Base-by-base conservation (phyloP, 805 yeast species). In the Starmera dryadoides region DNA sequence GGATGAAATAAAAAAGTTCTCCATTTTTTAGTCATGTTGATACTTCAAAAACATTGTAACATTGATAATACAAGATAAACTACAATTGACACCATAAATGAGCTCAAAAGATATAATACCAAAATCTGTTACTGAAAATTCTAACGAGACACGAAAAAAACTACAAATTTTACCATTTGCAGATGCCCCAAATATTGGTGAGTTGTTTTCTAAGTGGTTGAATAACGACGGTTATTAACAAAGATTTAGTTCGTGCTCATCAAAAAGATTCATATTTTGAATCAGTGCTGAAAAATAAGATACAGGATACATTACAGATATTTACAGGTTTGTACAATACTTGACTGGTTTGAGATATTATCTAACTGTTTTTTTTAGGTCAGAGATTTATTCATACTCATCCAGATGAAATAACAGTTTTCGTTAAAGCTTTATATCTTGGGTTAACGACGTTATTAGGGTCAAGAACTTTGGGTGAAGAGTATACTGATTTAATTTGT, bases 401-500 rank as follows among this genome's bases (percentile, higher is more conserved):
- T 48, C 74, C 83, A 2, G 71, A 75, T 33, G 86, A 81, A 48
- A 66, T 88, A 12, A 63, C 79, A 1, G 69, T 77, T 0, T 55
- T 67, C 2, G 75, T 83, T 9, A 79, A 79, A 38, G 57, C 80
- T 1, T 33, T 81, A 0, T 91, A 91, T 54, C 64, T 86, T n/a
- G 58, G 71, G 2, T 61, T 86, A 18, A 91, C 97, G 0, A 89
- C 96, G 0, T 61, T 83, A 12, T 42, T 75, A 5, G 91, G 91
- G 0, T 75, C 85, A 2, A 69, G 91, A 39, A 91, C 98, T 0
- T 62, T 93, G 21, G 98, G 98, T 1, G 98, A 91, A 56, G 97
- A 91, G 60, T 91, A 91, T 59, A 88, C 88, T 12, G 96, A 91
- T 58, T 62, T 86, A 39, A 60, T 77, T 7, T 82, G 84, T 52